Evolutionary conservation across 148 eudicot species (phyloP), one percentile per base, ranked within the genome.

Genomic region (Hydrangea macrophylla): DNA sequence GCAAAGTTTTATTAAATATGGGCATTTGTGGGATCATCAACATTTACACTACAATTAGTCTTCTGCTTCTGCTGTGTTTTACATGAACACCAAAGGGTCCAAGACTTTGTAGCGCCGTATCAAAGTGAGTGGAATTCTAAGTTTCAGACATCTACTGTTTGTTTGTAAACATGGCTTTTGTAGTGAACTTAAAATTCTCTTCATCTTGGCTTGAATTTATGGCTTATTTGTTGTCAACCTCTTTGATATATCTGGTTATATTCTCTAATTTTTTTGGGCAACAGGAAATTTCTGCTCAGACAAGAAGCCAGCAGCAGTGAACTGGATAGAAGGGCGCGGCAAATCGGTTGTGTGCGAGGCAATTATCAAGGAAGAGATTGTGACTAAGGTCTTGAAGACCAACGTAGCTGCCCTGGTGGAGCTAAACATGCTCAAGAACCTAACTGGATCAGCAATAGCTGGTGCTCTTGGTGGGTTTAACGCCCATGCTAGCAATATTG

Each of bases 351-450:
- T 78, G 6, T 78, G 82, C 27, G 82, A 78, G 75, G 82, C 75
- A 6, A 64, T 81, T 31, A 77, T 81, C 51, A 77, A 73, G 31
- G 84, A 81, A 23, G 84, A 81, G 22, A 72, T 80, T 22, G 83
- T 80, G 56, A 76, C 30, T 65, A 80, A 76, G 57, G 83, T 80
- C 22, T 70, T 81, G 60, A 81, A 81, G 60, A 81, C 84, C 2
- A 63, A 44, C 13, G 84, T 81, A 1, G 77, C 78, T 12, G 62
- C 84, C 2, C 70, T 81, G 56, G 78, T 77, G 30, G 84, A 81
- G 79, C 81, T 81, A n/a, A 81, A 81, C 79, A 75, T 81, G 84
- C 84, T 81, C 67, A 81, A 81, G 72, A 78, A 81, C 61, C 74
- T 81, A 2, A 70, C 84, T 7, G 84, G 84, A 6, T 81, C 84